Base-by-base conservation (phyloP, 257 asterid species). In the Forsythia viridissima region DNA sequence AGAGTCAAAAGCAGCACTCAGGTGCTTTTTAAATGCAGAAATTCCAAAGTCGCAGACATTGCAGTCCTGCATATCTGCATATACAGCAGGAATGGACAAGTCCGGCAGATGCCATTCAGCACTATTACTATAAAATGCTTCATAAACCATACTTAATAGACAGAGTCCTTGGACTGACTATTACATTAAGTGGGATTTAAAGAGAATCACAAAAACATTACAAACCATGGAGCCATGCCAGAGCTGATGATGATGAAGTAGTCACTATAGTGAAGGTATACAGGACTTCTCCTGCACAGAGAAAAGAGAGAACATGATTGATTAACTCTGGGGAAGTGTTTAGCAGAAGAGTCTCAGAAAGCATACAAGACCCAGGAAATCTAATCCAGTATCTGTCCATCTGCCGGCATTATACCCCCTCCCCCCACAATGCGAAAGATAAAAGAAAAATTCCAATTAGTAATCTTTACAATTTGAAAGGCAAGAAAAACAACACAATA, bases 221-320 rank as follows among this genome's bases (percentile, higher is more conserved):
- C 92, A 74, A 80, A 95, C 99, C 98, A 83, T 93, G 98, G 52
- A 93, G 96, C 98, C 98, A 95, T 77, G 82, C 86, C 85, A 95
- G 88, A 70, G 95, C 71, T 72, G 98, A 86, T 0, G 98, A 92
- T 16, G 97, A 86, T 6, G 94, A 86, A 39, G 98, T 93, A 57
- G 99, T 95, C 86, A 92, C 39, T 37, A 95, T 91, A 42, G 99
- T 95, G 90, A 95, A 95, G 78, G 98, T 90, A 80, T 91, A 88
- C 24, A 90, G 78, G 80, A 87, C 72, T 70, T 93, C 97, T 73
- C 98, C 99, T 95, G 97, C 88, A 83, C 21, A 67, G 42, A 73
- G 70, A 79, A 76, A n/a, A 75, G 74, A 63, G n/a, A 9, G 78
- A 81, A 73, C 38, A 59, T 65, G 70, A 70, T 55, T 36, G 38